phyloP scores from a whole-genome alignment of 208 protist genomes.

The Leishmania guyanensis region DNA sequence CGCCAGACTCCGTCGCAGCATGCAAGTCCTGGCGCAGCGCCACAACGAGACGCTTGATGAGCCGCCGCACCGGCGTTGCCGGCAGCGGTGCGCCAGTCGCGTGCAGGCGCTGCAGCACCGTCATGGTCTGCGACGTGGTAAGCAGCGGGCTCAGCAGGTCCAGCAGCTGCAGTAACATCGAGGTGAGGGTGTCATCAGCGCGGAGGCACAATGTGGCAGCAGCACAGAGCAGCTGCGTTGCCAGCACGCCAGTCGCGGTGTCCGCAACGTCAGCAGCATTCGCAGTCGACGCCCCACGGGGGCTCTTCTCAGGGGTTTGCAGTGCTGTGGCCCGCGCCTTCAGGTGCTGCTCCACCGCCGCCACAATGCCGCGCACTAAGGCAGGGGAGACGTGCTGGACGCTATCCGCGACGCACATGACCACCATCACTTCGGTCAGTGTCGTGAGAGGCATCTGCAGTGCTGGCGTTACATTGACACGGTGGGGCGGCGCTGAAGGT shows the following conservation, averaged over 20 bases:
- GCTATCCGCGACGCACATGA: constrained; percentile 68
- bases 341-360: constrained; percentile 15
- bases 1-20: background rate
- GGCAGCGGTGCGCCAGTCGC: constrained; percentile 26
- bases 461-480: constrained; percentile 5
- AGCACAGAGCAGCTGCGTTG: constrained; percentile 46
- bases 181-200: constrained; percentile 43
- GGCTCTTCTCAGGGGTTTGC: background rate
- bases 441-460: constrained; percentile 44
- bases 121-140: constrained; percentile 30
- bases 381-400: constrained; percentile 65
- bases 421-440: constrained; percentile 68
- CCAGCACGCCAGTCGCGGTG: constrained; percentile 29
- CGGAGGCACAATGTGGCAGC: constrained; percentile 51
- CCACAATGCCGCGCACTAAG: constrained; percentile 42
- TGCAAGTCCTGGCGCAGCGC: constrained; percentile 9
- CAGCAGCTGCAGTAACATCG: constrained; percentile 44
- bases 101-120: constrained; percentile 36
- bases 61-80: constrained; percentile 16
- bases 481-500: constrained; percentile 2
- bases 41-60: constrained; percentile 32
- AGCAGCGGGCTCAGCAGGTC: constrained; percentile 34
- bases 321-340: background rate
- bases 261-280: background rate
- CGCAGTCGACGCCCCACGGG: background rate